Percentiles rank a stretch among this genome's conserved stretches.
Conservation (phyloP, 441 rosid species). For the Viola pubescens region DNA sequence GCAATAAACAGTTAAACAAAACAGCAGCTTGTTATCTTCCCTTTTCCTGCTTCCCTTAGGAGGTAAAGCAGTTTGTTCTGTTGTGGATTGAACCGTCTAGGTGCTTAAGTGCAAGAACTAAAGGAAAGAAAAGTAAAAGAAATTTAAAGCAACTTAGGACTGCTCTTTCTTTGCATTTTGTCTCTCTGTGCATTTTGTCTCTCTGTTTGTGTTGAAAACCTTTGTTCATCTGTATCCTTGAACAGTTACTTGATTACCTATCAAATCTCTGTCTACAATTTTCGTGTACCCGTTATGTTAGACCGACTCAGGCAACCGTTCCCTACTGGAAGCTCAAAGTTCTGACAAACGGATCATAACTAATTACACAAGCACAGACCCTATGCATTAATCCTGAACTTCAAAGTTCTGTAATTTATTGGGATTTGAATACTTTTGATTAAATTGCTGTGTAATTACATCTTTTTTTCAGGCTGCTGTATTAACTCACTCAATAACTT, state of each 20-base stretch:
- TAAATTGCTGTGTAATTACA: background rate
- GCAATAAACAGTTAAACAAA: slow-evolving; percentile 23
- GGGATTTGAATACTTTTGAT: slow-evolving; percentile 1
- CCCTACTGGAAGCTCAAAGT: background rate
- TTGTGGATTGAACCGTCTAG: slow-evolving; percentile 16
- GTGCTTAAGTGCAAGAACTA: slow-evolving; percentile 21
- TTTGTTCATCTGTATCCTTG: background rate
- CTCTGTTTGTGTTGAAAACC: slow-evolving; percentile 6
- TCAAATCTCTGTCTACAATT: background rate
- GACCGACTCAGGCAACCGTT: background rate
- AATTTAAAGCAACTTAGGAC: slow-evolving; percentile 21
- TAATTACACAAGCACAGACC: background rate
- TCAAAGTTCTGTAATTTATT: background rate
- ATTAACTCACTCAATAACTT: slow-evolving; percentile 2
- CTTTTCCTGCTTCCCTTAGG: slow-evolving; percentile 19
- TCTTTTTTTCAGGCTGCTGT: background rate
- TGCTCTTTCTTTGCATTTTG: slow-evolving; percentile 14
- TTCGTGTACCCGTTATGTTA: background rate
- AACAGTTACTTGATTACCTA: background rate
- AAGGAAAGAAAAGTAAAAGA: slow-evolving; percentile 16
- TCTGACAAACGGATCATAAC: background rate
- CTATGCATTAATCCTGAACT: background rate
- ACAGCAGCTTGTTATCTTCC: slow-evolving; percentile 15
- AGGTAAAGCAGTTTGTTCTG: slow-evolving; percentile 17
- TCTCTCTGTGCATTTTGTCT: background rate